Evolutionary conservation across 495 filamentous ascomycete genomes (phyloP), one percentile per base, ranked within the genome.

Genomic region (Chaetomium cochliodes): DNA sequence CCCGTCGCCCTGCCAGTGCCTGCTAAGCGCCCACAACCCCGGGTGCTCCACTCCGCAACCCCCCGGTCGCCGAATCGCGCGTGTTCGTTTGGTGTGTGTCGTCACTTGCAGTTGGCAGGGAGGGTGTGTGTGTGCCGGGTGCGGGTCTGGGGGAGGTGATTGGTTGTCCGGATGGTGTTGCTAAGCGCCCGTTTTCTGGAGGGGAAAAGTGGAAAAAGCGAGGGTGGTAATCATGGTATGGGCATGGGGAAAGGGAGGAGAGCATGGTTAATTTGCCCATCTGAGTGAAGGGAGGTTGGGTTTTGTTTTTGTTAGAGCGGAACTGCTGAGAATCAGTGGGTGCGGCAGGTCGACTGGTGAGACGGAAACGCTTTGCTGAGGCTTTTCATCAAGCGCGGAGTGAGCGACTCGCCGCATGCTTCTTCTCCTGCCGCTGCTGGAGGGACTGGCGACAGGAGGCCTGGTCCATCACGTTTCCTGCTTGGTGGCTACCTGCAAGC

Each of bases 11-110:
- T 58, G 28, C 28, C 28, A 30, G 28, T 30, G 28, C 2, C 28
- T 30, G 65, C 33, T 62, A 62, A 66, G 65, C 65, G 65, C 64
- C 58, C 44, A 23, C 44, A 7, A 33, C 37, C 20, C 20, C 22
- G 23, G 15, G 33, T 5, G 33, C 33, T 37, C 44, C 44, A 30
- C 25, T 33, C 26, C 13, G 6, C n/a, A n/a, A 2, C 9, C 18
- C 33, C 30, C 30, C n/a, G 2, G 28, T 39, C 16, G 25, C 8
- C 23, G 26, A 30, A 28, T 23, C n/a, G 53, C 53, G 30, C 52
- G 6, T 55, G 52, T 37, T 37, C 22, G 26, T 20, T 5, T 8
- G 28, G 28, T 55, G 52, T 55, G 26, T 57, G 57, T 59, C 57
- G 42, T 59, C 57, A 59, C 57, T 50, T 51, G 58, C 46, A 60